Base-by-base conservation (phyloP, 805 yeast species). In the Soucietia sequanensis region DNA sequence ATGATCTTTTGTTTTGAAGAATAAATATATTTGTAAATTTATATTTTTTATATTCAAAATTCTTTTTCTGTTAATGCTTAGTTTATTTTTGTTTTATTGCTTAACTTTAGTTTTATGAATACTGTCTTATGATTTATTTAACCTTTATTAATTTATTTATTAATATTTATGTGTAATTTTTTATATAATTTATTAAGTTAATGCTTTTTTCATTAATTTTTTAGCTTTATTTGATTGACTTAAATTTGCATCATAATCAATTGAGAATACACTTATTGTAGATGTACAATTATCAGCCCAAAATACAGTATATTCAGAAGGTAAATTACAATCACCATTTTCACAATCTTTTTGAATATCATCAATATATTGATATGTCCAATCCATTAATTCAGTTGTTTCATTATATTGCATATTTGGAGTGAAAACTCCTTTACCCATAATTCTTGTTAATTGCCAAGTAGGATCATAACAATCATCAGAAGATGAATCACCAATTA, bases 211-310 rank as follows among this genome's bases (percentile, higher is more conserved):
- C n/a, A n/a, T n/a, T n/a, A n/a, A n/a, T n/a, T n/a, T n/a, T n/a
- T n/a, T 27, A 6, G 35, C 41, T 16, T 29, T 27, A 23, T 40
- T 32, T 33, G 24, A 27, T 14, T 28, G 31, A 16, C 18, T 32
- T 6, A 42, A 31, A 44, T 46, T 48, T 27, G 62, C 60, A 33
- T 54, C 61, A 46, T 60, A 54, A 42, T 60, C 62, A 23, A 53
- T 43, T 30, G 52, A 44, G 44, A 57, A 54, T 17, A 54, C 48
- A 20, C 54, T 44, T 27, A 57, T 56, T 5, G 60, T 33, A 13
- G 55, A 34, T 34, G 48, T 40, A 43, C 62, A 57, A 22, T 31
- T 37, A 24, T 44, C 48, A 23, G 48, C 33, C 26, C 23, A 33
- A 23, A 60, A 45, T 17, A 65, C 34, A 26, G 62, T 60, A 20